Percentiles rank a stretch among this genome's conserved stretches.
Evolutionary conservation across 345 rosid genomes (phyloP).

Genomic region (Lagerstroemia speciosa): DNA sequence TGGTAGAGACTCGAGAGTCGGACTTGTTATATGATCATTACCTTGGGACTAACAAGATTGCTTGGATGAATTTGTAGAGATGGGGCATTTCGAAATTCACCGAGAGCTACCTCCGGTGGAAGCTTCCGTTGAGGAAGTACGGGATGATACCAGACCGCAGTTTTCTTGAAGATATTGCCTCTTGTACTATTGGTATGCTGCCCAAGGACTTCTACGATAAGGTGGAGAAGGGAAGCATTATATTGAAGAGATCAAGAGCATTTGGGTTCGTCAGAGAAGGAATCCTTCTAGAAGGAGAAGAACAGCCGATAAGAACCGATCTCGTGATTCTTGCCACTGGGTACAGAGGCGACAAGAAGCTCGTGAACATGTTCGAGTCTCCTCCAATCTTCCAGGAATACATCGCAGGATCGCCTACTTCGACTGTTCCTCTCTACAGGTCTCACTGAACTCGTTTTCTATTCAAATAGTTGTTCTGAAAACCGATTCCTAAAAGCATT

Average conservation of each 20-base stretch:
- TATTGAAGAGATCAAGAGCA: slow-evolving; percentile 14
- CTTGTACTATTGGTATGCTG: slow-evolving; percentile 12
- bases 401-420: slow-evolving; percentile 11
- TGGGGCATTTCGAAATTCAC: slow-evolving; percentile 23
- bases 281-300: slow-evolving; percentile 9
- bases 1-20: neutral
- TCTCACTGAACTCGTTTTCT: neutral
- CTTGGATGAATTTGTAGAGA: slow-evolving; percentile 8
- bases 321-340: slow-evolving; percentile 26
- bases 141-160: slow-evolving; percentile 23
- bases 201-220: slow-evolving; percentile 22
- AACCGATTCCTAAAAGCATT: no score
- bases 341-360: slow-evolving; percentile 22
- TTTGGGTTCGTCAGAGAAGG: slow-evolving; percentile 21
- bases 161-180: slow-evolving; percentile 15
- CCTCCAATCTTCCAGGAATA: slow-evolving; percentile 14
- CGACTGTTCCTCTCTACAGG: slow-evolving; percentile 27
- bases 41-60: neutral
- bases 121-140: slow-evolving; percentile 15
- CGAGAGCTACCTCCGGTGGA: slow-evolving; percentile 18
- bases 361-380: slow-evolving; percentile 21
- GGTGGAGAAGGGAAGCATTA: slow-evolving; percentile 24
- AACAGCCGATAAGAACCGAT: slow-evolving; percentile 15
- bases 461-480: neutral
- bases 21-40: neutral